Percentiles rank a stretch among this genome's conserved stretches.
phyloP scores from a whole-genome alignment of 2,329 filamentous ascomycete species.

The Didymella segeticola region DNA sequence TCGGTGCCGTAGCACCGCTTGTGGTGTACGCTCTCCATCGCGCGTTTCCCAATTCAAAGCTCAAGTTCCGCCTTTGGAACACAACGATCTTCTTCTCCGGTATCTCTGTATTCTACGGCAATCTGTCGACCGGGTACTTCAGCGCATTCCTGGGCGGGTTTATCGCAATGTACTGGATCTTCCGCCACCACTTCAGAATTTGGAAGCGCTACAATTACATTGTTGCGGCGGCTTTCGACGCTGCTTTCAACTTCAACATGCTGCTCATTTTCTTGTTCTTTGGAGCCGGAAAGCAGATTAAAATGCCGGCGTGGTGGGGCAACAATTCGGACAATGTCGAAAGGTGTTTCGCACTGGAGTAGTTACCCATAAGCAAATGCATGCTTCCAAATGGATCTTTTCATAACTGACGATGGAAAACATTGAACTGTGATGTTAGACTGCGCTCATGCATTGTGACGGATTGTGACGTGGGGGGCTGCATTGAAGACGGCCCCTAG shows the following conservation, averaged over 20 bases:
- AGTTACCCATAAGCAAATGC: background rate
- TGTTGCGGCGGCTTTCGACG: conserved; percentile 66
- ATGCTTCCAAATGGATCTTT: background rate
- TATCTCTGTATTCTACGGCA: conserved; percentile 65
- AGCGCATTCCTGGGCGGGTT: conserved; percentile 65
- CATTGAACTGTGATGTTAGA: too few relatives aligned
- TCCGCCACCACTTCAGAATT: conserved; percentile 61
- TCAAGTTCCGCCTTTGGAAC: conserved; percentile 64
- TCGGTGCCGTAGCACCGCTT: conserved; percentile 56
- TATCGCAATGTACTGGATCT: conserved; percentile 66
- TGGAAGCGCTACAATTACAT: conserved; percentile 69
- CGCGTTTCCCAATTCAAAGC: conserved; percentile 59
- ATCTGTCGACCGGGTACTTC: conserved; percentile 66
- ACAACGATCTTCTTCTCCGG: conserved; percentile 68
- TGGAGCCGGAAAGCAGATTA: conserved; percentile 62
- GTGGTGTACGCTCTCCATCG: conserved; percentile 61
- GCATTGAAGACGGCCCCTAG: background rate
- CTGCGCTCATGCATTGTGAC: background rate
- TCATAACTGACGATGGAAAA: background rate
- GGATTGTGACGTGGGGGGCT: conserved; percentile 13
- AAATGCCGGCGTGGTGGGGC: conserved; percentile 71
- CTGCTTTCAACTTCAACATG: conserved; percentile 68
- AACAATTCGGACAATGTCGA: conserved; percentile 64
- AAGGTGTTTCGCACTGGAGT: conserved; percentile 63
- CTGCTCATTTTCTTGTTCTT: conserved; percentile 67